Evolutionary conservation across 176 grass and related monocot genomes (phyloP).

Genomic region (Urochloa ruziziensis): DNA sequence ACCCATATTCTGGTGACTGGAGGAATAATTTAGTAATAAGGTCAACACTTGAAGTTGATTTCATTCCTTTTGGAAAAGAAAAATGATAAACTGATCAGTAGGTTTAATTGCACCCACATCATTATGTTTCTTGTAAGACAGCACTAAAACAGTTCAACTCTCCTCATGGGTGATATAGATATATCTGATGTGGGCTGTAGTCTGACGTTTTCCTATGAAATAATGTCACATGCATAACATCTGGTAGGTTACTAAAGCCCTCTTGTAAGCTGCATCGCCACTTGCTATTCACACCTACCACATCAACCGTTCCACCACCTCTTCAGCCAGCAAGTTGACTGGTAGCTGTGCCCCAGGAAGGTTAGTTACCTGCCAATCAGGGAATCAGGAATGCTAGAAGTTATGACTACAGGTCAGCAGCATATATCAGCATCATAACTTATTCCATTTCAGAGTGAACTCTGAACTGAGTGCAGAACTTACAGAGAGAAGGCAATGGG

Average conservation of each 20-base stretch:
- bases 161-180: background rate
- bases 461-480: background rate
- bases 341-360: constrained; percentile 28
- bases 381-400: background rate
- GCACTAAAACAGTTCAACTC: background rate
- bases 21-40: background rate
- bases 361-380: constrained; percentile 22
- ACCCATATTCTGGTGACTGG: background rate
- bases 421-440: constrained; percentile 14
- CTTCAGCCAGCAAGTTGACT: constrained; percentile 25
- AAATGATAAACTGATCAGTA: background rate
- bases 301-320: background rate
- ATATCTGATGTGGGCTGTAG: background rate
- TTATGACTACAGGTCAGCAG: background rate
- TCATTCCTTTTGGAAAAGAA: background rate
- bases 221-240: background rate
- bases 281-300: background rate
- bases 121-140: background rate
- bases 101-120: background rate
- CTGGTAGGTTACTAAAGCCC: background rate
- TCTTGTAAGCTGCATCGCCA: background rate
- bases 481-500: constrained; percentile 42
- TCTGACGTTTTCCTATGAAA: background rate
- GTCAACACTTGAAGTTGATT: background rate
- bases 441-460: constrained; percentile 28